Base-by-base conservation (phyloP, 768 basidiomycete species). In the Suillus bovinus region DNA sequence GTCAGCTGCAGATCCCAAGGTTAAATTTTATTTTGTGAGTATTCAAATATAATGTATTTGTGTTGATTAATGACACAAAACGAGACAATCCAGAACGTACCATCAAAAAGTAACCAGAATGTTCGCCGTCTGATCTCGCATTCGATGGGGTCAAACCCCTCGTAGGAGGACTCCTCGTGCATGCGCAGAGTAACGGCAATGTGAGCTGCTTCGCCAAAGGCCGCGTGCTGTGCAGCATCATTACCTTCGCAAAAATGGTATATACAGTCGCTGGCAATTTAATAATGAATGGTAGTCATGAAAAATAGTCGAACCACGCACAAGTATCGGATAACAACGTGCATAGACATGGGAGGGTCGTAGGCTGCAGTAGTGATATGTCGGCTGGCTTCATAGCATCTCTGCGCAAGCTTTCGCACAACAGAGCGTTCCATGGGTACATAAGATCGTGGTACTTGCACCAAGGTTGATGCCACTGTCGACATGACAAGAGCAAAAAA, bases 401-500 rank as follows among this genome's bases (percentile, higher is more conserved):
- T 86, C 79, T 91, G 73, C 11, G 93, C 92, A 42, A 96, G 80
- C 73, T 88, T 91, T 55, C 91, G 84, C n/a, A 95, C 93, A 42
- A 91, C 86, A 13, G 86, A 80, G 36, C 92, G 84, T 66, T 93
- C 89, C 88, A 93, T 90, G 22, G 93, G 92, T 59, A 96, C 81
- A 76, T 94, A 96, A 2, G 90, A 91, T 60, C 91, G 82, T 16
- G 94, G 94, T 6, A 95, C 86, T 75, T 96, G 94, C 5, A 94
- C 90, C 13, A 96, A 80, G 1, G 94, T 96, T 17, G 88, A 89
- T 4, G 93, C 91, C 20, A 95, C 85, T 11, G 92, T 92, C 16
- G 89, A 90, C 88, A 95, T 91, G 65, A 97, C 91, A 33, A 96
- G 78, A 5, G 93, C 89, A 69, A 93, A 95, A 79, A 95, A 96